Base-by-base conservation (phyloP, 345 rosid species). In the Rhodamnia rubescens region DNA sequence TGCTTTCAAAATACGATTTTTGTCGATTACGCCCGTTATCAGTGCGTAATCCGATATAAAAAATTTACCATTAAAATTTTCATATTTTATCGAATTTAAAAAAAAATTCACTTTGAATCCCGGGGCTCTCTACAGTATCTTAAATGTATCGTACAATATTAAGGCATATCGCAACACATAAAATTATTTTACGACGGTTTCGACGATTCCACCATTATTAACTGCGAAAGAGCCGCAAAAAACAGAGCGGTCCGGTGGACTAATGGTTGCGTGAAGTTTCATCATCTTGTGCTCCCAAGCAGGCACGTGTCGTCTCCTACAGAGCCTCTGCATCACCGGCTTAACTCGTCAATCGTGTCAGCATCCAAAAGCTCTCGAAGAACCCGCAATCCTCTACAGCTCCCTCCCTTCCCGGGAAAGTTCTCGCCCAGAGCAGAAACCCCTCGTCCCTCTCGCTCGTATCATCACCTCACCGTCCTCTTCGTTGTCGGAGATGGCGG, bases 11-110 rank as follows among this genome's bases (percentile, higher is more conserved):
- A 29, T 9, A 15, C 3, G 10, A 61, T 3, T 61, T 29, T 61
- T 1, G 16, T 27, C 0, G 5, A 6, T 15, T 21, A 29, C 2
- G 14, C 5, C 2, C 1, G 13, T 14, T 3, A 61, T 0, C 0
- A 14, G 0, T 6, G 18, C 18, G 6, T 2, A 14, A 52, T 6
- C 3, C 15, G 16, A 2, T 51, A 51, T 13, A 51, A 51, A 51
- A 13, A 13, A 12, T 12, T 4, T 26, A 57, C 24, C 47, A 8
- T 64, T 32, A 32, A 29, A 0, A 1, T 1, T 1, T 6, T 61
- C 22, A 29, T 61, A 7, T 61, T 61, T 15, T 0, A 0, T 61
- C 1, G 0, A 2, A 59, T 7, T 14, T 29, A 1, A 61, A 0
- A 51, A 7, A 29, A 15, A 3, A 7, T 64, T 69, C 13, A 32